phyloP scores from a whole-genome alignment of 2,329 filamentous ascomycete species.

The Cladophialophora exuberans region DNA sequence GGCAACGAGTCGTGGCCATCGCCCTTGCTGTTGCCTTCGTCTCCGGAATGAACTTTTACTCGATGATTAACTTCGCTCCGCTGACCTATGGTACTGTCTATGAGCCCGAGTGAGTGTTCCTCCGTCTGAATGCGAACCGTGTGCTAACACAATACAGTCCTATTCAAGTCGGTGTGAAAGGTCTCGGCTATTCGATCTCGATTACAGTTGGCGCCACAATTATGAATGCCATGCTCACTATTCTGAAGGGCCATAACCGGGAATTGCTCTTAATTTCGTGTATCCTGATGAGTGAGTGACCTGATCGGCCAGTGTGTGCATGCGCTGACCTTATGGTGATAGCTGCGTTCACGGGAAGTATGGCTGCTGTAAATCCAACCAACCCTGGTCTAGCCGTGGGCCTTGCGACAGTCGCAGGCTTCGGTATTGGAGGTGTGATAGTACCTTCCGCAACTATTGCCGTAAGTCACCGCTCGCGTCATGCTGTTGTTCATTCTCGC shows the following conservation, averaged over 20 bases:
- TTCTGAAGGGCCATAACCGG: constrained; percentile 61
- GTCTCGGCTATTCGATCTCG: constrained; percentile 65
- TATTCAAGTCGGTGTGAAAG: constrained; percentile 65
- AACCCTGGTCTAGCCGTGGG: constrained; percentile 53
- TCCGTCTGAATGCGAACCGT: background rate
- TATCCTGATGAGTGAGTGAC: constrained; percentile 63
- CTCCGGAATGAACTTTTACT: constrained; percentile 62
- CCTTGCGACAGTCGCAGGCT: constrained; percentile 62
- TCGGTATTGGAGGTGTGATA: constrained; percentile 70
- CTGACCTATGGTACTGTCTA: constrained; percentile 19
- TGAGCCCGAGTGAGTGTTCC: constrained; percentile 41
- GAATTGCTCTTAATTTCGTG: constrained; percentile 63
- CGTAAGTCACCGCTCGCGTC: too few species aligned
- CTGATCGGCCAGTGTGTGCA: constrained; percentile 48
- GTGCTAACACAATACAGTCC: constrained; percentile 57
- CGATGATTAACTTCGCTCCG: constrained; percentile 61
- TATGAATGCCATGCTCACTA: constrained; percentile 60
- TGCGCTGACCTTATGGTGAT: background rate
- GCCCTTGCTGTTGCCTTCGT: constrained; percentile 62
- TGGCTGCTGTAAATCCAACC: constrained; percentile 15
- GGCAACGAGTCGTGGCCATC: constrained; percentile 55
- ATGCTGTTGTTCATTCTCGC: too few species aligned
- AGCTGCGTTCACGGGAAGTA: constrained; percentile 44
- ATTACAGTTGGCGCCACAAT: constrained; percentile 65
- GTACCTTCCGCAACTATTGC: constrained; percentile 69